These are phyloP conservation scores for Chaetoceros muelleri DNA, from an alignment of 108 stramenopile genomes.

Conservation along the genomic window DNA sequence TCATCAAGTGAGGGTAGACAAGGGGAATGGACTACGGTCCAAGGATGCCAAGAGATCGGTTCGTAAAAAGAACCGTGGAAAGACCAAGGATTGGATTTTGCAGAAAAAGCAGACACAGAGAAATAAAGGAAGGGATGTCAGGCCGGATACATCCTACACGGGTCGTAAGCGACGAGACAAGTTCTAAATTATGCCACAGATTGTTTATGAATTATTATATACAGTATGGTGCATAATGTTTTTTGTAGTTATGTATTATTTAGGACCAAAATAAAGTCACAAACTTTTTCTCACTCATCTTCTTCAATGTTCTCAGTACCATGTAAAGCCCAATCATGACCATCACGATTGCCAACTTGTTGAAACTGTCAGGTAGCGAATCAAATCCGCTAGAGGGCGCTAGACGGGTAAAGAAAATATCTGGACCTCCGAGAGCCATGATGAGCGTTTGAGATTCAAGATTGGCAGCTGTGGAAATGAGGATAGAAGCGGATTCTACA, in stretches of 20 bases:
- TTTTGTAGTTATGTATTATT: no score
- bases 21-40: slow-evolving; percentile 13
- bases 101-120: slow-evolving; percentile 95
- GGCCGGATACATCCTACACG: slow-evolving; percentile 94
- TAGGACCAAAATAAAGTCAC: slow-evolving; percentile 8
- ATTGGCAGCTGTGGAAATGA: slow-evolving; percentile 51
- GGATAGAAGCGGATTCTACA: slow-evolving; percentile 35
- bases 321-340: slow-evolving; percentile 47
- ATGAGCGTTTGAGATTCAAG: slow-evolving; percentile 75
- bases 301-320: slow-evolving; percentile 30
- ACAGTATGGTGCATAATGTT: no score
- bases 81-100: slow-evolving; percentile 96
- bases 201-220: no score
- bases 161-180: slow-evolving; percentile 89
- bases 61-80: slow-evolving; percentile 56
- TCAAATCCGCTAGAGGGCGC: slow-evolving; percentile 82
- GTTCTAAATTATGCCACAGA: no score
- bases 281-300: slow-evolving; percentile 49
- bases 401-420: slow-evolving; percentile 75
- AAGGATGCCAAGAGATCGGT: slow-evolving; percentile 22
- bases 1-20: slow-evolving; percentile 25
- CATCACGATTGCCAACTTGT: slow-evolving; percentile 42
- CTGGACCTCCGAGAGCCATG: slow-evolving; percentile 73
- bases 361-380: slow-evolving; percentile 77
- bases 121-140: slow-evolving; percentile 88